These are phyloP conservation scores for Prunus mume DNA, from an alignment of 306 rosid genomes.

Conservation along the genomic window DNA sequence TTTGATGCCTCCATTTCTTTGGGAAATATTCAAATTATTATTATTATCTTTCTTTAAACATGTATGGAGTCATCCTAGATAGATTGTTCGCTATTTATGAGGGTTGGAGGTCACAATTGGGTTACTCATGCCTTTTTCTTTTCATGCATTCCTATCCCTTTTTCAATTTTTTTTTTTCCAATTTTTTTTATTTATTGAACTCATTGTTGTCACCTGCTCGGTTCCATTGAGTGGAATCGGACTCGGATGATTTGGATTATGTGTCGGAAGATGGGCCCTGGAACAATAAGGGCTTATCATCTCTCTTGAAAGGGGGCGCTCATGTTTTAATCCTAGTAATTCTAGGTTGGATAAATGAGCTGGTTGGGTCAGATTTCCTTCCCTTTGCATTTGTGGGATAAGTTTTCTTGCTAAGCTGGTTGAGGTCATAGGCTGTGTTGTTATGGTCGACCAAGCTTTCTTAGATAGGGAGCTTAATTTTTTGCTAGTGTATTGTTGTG, in stretches of 20 bases:
- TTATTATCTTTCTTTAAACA: too few relatives aligned
- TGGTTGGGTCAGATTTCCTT: background rate
- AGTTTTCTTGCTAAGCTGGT: background rate
- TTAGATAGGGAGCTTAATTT: background rate
- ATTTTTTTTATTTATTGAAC: too few relatives aligned
- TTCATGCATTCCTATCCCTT: too few relatives aligned
- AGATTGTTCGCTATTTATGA: too few relatives aligned
- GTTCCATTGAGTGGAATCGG: too few relatives aligned
- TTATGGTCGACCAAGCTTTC: background rate
- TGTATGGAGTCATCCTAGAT: too few relatives aligned
- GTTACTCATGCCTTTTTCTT: too few relatives aligned
- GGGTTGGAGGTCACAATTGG: too few relatives aligned
- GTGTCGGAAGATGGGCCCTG: background rate
- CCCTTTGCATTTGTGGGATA: background rate
- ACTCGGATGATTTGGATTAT: background rate
- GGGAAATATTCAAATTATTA: too few relatives aligned
- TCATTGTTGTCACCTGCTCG: too few relatives aligned
- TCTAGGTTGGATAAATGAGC: background rate
- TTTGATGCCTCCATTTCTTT: background rate
- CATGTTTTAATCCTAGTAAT: background rate
- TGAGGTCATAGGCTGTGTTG: background rate
- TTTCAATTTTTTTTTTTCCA: too few relatives aligned
- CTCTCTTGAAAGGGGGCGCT: background rate
- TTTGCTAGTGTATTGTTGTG: background rate
- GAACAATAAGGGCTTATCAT: background rate